Percentiles rank a stretch among this genome's conserved stretches.
Conservation (phyloP, 1,284 basidiomycete species). For the Apiotrichum montevideense region DNA sequence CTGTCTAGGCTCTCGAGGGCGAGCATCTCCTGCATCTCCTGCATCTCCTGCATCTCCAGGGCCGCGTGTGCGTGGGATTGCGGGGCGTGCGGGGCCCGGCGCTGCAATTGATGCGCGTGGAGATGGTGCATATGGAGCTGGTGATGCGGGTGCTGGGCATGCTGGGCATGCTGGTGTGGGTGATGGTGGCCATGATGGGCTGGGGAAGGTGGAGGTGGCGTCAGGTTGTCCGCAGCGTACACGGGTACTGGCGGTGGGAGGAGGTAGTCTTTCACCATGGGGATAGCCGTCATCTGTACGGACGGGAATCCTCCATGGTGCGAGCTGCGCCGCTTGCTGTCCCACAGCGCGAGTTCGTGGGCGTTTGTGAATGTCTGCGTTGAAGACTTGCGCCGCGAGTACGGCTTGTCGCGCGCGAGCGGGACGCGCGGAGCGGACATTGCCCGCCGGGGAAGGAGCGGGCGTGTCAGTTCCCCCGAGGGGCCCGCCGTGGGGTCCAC, state of each 20-base stretch:
- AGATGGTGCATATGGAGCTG: too few relatives aligned
- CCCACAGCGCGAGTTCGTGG: constrained; percentile 2
- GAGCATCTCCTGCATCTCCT: too few relatives aligned
- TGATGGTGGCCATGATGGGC: neutral
- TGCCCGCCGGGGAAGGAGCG: neutral
- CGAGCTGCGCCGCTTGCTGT: neutral
- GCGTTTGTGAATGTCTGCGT: neutral
- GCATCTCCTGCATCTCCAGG: too few relatives aligned
- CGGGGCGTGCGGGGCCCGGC: too few relatives aligned
- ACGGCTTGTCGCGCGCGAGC: neutral
- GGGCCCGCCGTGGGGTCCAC: too few relatives aligned
- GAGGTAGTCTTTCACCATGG: constrained; percentile 3
- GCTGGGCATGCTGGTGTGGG: too few relatives aligned
- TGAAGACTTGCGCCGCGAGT: neutral
- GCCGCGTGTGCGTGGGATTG: too few relatives aligned
- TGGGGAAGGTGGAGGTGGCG: neutral
- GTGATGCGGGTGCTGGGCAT: too few relatives aligned
- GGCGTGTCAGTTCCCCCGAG: neutral
- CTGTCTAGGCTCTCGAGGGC: too few relatives aligned
- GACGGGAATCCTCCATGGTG: neutral
- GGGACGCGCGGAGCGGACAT: neutral
- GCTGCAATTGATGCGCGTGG: too few relatives aligned
- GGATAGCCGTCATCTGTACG: constrained; percentile 1
- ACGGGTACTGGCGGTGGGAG: too few relatives aligned
- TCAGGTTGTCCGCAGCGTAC: neutral